Percentiles rank a stretch among this genome's conserved stretches.
Evolutionary conservation across 495 filamentous ascomycete genomes (phyloP).

Genomic region (Tuber calosporum): DNA sequence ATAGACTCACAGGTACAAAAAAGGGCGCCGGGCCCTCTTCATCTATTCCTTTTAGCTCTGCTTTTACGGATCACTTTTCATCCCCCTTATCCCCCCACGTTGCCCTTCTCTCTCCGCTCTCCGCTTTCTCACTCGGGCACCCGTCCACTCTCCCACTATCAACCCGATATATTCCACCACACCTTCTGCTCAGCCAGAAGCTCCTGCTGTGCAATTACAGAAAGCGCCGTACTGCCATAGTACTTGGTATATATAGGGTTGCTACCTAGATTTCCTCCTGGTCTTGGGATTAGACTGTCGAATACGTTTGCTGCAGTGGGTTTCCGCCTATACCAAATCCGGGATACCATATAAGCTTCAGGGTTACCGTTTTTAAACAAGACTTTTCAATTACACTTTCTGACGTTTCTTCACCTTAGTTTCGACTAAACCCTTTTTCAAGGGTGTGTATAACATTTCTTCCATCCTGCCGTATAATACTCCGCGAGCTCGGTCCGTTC

Average conservation of each 20-base stretch:
- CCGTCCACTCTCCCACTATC: neutral
- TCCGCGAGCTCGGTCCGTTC: neutral
- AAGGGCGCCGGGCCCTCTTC: neutral
- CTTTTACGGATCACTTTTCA: neutral
- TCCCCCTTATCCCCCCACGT: neutral
- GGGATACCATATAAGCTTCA: slow-evolving; percentile 3
- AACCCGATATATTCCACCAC: neutral
- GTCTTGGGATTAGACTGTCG: neutral
- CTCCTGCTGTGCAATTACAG: neutral
- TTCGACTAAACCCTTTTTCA: neutral
- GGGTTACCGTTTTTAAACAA: neutral
- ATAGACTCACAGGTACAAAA: neutral
- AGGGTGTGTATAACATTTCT: neutral
- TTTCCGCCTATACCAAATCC: neutral
- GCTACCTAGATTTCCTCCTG: neutral
- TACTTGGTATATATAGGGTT: neutral
- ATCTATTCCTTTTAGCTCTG: neutral
- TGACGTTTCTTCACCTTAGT: neutral
- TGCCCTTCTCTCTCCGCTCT: neutral
- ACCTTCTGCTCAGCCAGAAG: neutral
- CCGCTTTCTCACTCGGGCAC: neutral
- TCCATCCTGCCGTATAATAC: neutral
- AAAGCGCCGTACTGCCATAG: neutral
- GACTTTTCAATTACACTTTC: neutral
- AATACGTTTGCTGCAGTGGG: neutral